Base-by-base conservation (phyloP, 225 moss, liverwort and hornwort genomes). In the Pseudisothecium myosuroides region DNA sequence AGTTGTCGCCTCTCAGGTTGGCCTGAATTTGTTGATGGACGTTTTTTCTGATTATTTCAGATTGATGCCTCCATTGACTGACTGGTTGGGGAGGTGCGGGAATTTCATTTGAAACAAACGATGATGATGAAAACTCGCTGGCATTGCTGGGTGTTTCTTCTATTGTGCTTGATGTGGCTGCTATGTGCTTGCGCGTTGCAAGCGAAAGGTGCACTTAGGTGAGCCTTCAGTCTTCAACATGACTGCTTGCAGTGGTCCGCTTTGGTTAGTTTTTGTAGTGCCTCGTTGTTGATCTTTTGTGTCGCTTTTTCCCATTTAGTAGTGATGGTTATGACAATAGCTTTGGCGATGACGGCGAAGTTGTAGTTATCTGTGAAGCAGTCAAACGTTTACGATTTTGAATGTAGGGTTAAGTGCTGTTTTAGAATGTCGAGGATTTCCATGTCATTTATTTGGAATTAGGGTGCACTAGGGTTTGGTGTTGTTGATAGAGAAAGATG, bases 161-260 rank as follows among this genome's bases (percentile, higher is more conserved):
- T 50, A 24, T 59, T 73, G 20, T 83, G 62, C 59, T 83, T 71
- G 45, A 43, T 47, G 27, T 88, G 86, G 63, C 68, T 93, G 85
- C 60, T 83, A 14, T 58, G 66, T 79, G 83, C 77, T 72, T 85
- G 78, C 56, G 31, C 34, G 52, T 55, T 88, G 41, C 85, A 65
- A 59, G 72, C 36, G 62, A 80, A 54, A 41, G 69, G 83, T 61
- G 84, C 89, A 19, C 43, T 56, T 81, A 91, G 93, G 93, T 93
- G 88, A 86, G 76, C 62, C 34, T 81, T 69, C 26, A 13, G n/a
- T 78, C 49, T 47, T 62, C 10, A n/a, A 52, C 37, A 37, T 45
- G 47, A 47, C 22, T 85, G 41, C 24, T 43, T 81, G 52, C 43
- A 75, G 86, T 41, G 72, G 17, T 41, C 28, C 74, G 72, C 67